Conservation (phyloP, 176 grass and related monocot genomes). For the Carex littledalei region DNA sequence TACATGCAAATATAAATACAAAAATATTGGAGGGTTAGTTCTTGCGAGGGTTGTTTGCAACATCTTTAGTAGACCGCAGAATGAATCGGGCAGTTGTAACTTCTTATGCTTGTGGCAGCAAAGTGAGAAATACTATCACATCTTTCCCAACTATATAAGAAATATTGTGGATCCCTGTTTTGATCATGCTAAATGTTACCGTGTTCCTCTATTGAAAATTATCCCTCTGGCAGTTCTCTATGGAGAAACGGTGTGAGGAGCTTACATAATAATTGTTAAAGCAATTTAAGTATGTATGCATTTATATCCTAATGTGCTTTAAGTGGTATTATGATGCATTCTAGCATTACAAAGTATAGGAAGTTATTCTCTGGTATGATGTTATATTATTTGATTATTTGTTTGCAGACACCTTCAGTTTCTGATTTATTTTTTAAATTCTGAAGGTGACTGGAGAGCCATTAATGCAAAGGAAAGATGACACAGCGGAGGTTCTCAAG, state of each 20-base stretch:
- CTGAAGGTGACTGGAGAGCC: constrained; percentile 83
- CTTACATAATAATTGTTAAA: background rate
- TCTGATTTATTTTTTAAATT: constrained; percentile 10
- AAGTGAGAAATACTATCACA: background rate
- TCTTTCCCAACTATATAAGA: background rate
- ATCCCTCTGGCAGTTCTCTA: background rate
- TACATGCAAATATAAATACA: background rate
- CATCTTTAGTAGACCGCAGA: background rate
- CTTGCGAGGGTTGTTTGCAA: background rate
- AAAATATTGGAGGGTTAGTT: background rate
- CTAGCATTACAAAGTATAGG: background rate
- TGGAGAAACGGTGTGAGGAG: background rate
- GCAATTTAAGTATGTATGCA: background rate
- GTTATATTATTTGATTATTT: background rate
- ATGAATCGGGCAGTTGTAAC: background rate
- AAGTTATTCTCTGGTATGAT: background rate
- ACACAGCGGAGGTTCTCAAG: constrained; percentile 82
- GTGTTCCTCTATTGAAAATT: background rate
- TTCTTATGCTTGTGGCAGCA: background rate
- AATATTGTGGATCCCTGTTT: background rate
- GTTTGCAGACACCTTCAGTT: background rate
- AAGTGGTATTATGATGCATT: background rate
- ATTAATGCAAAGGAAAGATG: constrained; percentile 96
- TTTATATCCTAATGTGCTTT: background rate
- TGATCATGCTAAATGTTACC: background rate